phyloP scores from a whole-genome alignment of 371 early-diverging fungal genomes.

The Actinomucor elegans region DNA sequence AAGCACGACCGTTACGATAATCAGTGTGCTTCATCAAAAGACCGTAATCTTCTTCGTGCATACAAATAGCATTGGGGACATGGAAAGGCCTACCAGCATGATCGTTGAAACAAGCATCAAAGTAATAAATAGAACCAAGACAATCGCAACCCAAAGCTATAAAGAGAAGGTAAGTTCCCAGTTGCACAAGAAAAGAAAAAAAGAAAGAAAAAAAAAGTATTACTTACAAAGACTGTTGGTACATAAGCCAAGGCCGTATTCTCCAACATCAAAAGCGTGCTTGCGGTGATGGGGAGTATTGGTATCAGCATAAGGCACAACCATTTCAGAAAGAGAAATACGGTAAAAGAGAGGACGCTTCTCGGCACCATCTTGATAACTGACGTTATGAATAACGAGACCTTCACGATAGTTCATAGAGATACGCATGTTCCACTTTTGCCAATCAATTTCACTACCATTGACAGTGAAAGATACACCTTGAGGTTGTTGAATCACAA shows the following conservation, averaged over 20 bases:
- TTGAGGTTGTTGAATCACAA: conserved; percentile 52
- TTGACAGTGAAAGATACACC: conserved; percentile 54
- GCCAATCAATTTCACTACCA: conserved; percentile 56
- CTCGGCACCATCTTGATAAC: conserved; percentile 48
- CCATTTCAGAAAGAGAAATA: conserved; percentile 54
- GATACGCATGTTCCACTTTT: conserved; percentile 59
- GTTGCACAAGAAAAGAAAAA: too few species aligned
- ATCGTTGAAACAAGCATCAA: conserved; percentile 54
- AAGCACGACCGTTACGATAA: conserved; percentile 50
- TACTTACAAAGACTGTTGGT: conserved; percentile 53
- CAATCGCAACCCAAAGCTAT: conserved; percentile 56
- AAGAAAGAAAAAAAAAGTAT: conserved; percentile 5
- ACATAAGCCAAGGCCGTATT: conserved; percentile 53
- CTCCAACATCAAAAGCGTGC: conserved; percentile 58
- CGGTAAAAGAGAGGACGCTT: conserved; percentile 50
- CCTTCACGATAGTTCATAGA: conserved; percentile 61
- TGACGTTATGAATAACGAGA: conserved; percentile 54
- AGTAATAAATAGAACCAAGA: conserved; percentile 55
- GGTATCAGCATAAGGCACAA: conserved; percentile 60
- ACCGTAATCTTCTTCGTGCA: conserved; percentile 58
- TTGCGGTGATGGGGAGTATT: conserved; percentile 43
- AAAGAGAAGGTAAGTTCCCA: too few species aligned
- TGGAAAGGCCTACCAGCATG: conserved; percentile 47
- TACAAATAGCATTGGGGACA: conserved; percentile 53
- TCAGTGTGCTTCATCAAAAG: conserved; percentile 58